These are phyloP conservation scores for Cicer pinnatifidum DNA, from an alignment of 306 rosid species.

Conservation along the genomic window DNA sequence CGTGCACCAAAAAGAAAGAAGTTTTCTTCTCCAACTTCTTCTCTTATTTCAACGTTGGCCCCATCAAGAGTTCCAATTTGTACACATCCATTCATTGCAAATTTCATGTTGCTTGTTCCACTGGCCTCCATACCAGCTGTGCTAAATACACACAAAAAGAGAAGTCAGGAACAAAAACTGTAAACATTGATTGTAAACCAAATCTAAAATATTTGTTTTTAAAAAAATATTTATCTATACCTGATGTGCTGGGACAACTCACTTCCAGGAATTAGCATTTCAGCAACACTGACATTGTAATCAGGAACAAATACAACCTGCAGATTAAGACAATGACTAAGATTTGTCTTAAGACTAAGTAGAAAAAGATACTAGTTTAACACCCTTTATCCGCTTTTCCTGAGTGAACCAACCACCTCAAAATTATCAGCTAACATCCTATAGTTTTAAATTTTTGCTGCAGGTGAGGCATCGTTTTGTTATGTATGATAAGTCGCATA, in stretches of 20 bases:
- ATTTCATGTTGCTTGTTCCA: slow-evolving; percentile 99
- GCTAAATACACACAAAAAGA: slow-evolving; percentile 46
- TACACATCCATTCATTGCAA: slow-evolving; percentile 92
- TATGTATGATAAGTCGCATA: not conserved
- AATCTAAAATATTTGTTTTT: not conserved
- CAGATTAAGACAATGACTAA: slow-evolving; percentile 11
- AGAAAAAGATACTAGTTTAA: not conserved
- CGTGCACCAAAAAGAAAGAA: slow-evolving; percentile 87
- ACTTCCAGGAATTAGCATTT: slow-evolving; percentile 90
- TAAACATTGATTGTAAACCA: not conserved
- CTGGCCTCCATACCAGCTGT: slow-evolving; percentile 99
- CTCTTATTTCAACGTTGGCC: slow-evolving; percentile 90
- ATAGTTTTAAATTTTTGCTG: not conserved
- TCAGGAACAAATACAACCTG: slow-evolving; percentile 95
- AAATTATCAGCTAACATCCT: slow-evolving; percentile 20
- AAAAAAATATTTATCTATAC: slow-evolving; percentile 39
- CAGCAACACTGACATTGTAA: slow-evolving; percentile 93
- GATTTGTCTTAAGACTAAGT: not conserved
- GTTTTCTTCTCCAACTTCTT: slow-evolving; percentile 94
- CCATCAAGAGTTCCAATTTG: slow-evolving; percentile 94
- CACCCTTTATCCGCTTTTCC: slow-evolving; percentile 9
- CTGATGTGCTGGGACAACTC: slow-evolving; percentile 97
- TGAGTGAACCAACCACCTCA: not conserved
- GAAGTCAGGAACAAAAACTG: slow-evolving; percentile 11
- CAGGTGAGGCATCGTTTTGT: not conserved